A percentile compares a stretch with the other conserved stretches of the same genome.
These are phyloP conservation scores for Colletotrichum sp. DNA, from an alignment of 2,329 filamentous ascomycete species.

Conservation along the genomic window DNA sequence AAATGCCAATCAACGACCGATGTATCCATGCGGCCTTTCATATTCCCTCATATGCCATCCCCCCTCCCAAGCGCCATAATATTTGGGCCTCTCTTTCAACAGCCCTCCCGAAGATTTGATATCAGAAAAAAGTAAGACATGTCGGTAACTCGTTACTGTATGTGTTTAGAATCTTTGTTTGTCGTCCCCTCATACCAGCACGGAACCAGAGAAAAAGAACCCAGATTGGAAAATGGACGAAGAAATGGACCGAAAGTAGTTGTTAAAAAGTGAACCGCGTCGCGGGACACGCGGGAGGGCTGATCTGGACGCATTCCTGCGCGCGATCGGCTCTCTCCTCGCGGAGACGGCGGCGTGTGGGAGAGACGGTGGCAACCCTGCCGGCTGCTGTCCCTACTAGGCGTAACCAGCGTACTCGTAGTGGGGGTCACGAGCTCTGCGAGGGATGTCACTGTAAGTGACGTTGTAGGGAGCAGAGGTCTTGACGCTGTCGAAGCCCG, in stretches of 20 bases:
- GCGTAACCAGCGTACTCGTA: constrained; percentile 14
- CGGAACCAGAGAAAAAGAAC: constrained; percentile 17
- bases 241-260: background rate
- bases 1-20: constrained; percentile 17
- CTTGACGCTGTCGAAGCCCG: constrained; percentile 36
- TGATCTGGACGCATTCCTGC: constrained; percentile 4
- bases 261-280: background rate
- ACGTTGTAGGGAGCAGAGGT: constrained; percentile 37
- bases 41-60: background rate
- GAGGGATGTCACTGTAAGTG: constrained; percentile 31
- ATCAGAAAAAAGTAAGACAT: constrained; percentile 19
- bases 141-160: constrained; percentile 23
- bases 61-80: constrained; percentile 4
- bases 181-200: constrained; percentile 13
- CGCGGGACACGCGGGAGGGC: background rate
- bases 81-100: background rate
- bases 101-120: constrained; percentile 16
- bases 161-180: constrained; percentile 12
- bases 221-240: background rate
- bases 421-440: constrained; percentile 29
- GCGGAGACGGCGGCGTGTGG: background rate
- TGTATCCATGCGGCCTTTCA: background rate
- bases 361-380: background rate
- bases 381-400: background rate
- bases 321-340: constrained; percentile 4